phyloP scores from a whole-genome alignment of 2,329 filamentous ascomycete species.

The Triangularia verruculosa region DNA sequence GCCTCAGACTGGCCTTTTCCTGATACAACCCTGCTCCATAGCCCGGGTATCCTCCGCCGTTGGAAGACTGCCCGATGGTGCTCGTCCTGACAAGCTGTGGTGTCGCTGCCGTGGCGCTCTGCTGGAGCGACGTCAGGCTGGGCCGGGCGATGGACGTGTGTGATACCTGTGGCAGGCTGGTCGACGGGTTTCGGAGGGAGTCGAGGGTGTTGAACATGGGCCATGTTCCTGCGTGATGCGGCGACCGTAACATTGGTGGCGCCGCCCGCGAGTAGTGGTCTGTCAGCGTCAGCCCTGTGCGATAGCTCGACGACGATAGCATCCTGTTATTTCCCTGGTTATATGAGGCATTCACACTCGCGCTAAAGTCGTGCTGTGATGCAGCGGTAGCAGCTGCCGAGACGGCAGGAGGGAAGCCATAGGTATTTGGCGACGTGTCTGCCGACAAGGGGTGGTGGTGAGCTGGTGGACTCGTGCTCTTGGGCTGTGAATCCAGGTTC shows the following conservation, averaged over 20 bases:
- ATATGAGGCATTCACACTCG: slow-evolving; percentile 35
- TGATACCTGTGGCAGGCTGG: slow-evolving; percentile 30
- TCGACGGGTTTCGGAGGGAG: slow-evolving; percentile 38
- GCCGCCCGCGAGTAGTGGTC: slow-evolving; percentile 44
- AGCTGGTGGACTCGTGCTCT: slow-evolving; percentile 30
- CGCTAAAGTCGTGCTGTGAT: slow-evolving; percentile 33
- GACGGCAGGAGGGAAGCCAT: slow-evolving; percentile 52
- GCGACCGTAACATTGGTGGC: slow-evolving; percentile 30
- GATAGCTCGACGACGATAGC: slow-evolving; percentile 48
- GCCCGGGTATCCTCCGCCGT: slow-evolving; percentile 60
- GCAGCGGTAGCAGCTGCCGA: slow-evolving; percentile 47
- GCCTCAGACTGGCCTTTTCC: slow-evolving; percentile 79
- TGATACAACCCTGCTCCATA: slow-evolving; percentile 65
- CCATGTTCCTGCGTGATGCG: slow-evolving; percentile 24
- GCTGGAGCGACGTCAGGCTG: slow-evolving; percentile 39
- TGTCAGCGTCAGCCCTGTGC: slow-evolving; percentile 48
- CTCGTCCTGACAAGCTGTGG: slow-evolving; percentile 57
- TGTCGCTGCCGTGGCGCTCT: slow-evolving; percentile 40
- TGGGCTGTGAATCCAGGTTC: slow-evolving; percentile 32
- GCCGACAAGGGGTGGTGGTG: slow-evolving; percentile 31
- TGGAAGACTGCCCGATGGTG: slow-evolving; percentile 40
- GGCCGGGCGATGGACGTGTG: slow-evolving; percentile 46
- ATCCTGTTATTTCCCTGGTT: slow-evolving; percentile 47
- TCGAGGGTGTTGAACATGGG: slow-evolving; percentile 37
- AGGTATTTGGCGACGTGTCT: slow-evolving; percentile 52